Conservation (phyloP, 257 asterid species). For the Capsicum chinense region DNA sequence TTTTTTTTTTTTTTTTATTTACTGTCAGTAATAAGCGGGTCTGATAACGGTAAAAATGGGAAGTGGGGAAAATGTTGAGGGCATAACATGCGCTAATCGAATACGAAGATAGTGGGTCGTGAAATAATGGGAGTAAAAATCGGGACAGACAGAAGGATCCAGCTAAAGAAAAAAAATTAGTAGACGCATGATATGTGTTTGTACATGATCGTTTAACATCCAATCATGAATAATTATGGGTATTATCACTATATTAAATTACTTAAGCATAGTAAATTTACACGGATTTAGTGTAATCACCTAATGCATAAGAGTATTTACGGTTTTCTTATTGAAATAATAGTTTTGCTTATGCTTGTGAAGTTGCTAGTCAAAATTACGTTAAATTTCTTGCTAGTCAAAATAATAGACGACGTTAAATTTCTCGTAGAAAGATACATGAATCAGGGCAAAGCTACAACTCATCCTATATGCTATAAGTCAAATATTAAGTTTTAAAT, state of each 20-base stretch:
- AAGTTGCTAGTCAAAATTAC: not conserved
- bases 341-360: not conserved
- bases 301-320: not conserved
- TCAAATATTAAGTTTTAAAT: not conserved
- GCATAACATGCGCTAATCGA: not conserved
- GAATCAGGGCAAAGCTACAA: too few relatives aligned
- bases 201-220: not conserved
- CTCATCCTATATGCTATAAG: too few relatives aligned
- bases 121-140: not conserved
- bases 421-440: not conserved
- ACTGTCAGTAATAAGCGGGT: not conserved
- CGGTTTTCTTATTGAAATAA: not conserved
- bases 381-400: not conserved
- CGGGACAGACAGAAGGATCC: not conserved
- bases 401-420: not conserved
- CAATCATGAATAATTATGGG: not conserved
- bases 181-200: not conserved
- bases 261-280: not conserved
- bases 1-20: not conserved
- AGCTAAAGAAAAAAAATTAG: too few relatives aligned
- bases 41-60: constrained; percentile 5
- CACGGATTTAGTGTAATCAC: not conserved
- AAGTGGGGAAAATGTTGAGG: not conserved
- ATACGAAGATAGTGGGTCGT: constrained; percentile 19
- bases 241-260: not conserved